These are phyloP conservation scores for Botrytis hyacinthi DNA, from an alignment of 2,329 filamentous ascomycete genomes.

Conservation along the genomic window DNA sequence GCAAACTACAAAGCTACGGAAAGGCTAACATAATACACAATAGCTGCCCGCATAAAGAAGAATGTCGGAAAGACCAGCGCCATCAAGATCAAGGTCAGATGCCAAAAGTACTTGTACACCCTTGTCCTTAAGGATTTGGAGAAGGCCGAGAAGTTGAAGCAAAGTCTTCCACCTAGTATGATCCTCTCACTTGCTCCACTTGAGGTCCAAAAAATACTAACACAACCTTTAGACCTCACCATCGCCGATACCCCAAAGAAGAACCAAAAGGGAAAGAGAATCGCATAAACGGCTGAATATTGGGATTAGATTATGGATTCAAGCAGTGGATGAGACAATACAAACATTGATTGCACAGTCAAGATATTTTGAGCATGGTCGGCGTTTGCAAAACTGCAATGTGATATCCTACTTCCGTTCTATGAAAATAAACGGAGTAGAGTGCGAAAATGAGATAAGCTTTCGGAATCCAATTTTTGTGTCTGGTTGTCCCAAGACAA, in stretches of 20 bases:
- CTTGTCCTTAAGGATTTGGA: slow-evolving; percentile 97
- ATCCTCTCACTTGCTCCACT: slow-evolving; percentile 30
- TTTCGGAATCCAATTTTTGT: not conserved
- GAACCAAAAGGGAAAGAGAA: slow-evolving; percentile 48
- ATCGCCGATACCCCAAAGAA: slow-evolving; percentile 62
- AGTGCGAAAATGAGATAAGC: slow-evolving; percentile 11
- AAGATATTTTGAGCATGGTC: slow-evolving; percentile 14
- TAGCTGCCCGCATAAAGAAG: slow-evolving; percentile 93
- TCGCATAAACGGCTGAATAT: slow-evolving; percentile 30
- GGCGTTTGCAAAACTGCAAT: slow-evolving; percentile 14
- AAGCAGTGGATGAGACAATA: slow-evolving; percentile 21
- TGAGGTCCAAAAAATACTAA: slow-evolving; percentile 11
- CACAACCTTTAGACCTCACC: slow-evolving; percentile 48
- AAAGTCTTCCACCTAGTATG: slow-evolving; percentile 95
- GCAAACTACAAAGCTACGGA: slow-evolving; percentile 20
- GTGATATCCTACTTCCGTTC: slow-evolving; percentile 11
- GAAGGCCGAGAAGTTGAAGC: slow-evolving; percentile 99
- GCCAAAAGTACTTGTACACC: slow-evolving; percentile 94
- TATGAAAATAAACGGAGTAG: not conserved
- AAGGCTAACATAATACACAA: slow-evolving; percentile 26
- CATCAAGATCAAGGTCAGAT: slow-evolving; percentile 99
- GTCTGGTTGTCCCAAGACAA: not conserved
- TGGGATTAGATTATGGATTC: slow-evolving; percentile 10
- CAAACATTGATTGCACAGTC: slow-evolving; percentile 15
- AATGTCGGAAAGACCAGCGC: slow-evolving; percentile 69